Evolutionary conservation across 192 early-diverging fungal species (phyloP).

Genomic region (Paraglomus brasilianum): DNA sequence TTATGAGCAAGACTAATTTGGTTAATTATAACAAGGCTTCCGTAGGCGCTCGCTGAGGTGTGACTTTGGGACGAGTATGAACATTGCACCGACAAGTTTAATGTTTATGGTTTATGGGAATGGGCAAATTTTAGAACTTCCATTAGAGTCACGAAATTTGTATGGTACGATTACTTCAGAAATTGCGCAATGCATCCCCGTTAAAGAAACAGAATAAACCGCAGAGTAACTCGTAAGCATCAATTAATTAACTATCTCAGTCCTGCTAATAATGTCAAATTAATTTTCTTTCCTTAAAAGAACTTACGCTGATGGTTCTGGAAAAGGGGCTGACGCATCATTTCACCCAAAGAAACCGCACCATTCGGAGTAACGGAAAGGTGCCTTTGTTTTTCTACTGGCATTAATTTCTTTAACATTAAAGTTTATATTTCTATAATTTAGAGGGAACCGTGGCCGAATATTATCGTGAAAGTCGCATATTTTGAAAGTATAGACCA

Average conservation of each 20-base stretch:
- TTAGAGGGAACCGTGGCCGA: slow-evolving; percentile 20
- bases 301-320: neutral
- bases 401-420: too few relatives aligned
- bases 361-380: slow-evolving; percentile 9
- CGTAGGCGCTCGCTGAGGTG: neutral
- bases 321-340: slow-evolving; percentile 21
- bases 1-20: slow-evolving; percentile 18
- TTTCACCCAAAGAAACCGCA: slow-evolving; percentile 14
- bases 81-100: slow-evolving; percentile 1
- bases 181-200: neutral
- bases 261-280: neutral
- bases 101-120: neutral
- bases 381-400: slow-evolving; percentile 24
- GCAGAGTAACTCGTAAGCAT: slow-evolving; percentile 11
- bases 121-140: neutral
- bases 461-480: slow-evolving; percentile 18
- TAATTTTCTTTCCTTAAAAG: slow-evolving; percentile 25
- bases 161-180: neutral
- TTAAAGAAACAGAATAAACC: neutral
- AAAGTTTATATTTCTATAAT: slow-evolving; percentile 12
- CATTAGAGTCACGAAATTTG: neutral
- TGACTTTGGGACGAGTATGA: slow-evolving; percentile 7
- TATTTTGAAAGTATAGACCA: slow-evolving; percentile 18
- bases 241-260: slow-evolving; percentile 24
- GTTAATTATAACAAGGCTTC: slow-evolving; percentile 27